Conservation (phyloP, 257 asterid species). For the Buddleja alternifolia region DNA sequence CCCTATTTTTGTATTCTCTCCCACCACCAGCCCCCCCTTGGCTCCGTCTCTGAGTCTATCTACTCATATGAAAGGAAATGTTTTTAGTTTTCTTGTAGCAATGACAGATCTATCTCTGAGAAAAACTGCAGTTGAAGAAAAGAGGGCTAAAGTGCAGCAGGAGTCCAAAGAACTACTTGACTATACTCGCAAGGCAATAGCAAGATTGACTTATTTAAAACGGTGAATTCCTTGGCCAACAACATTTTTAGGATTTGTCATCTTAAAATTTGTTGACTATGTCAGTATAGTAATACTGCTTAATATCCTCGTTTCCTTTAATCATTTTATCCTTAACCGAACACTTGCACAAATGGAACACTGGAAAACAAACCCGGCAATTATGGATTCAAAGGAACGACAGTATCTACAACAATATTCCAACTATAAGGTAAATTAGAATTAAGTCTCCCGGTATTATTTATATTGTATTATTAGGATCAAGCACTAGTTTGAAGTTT, state of each 20-base stretch:
- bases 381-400: slow-evolving; percentile 92
- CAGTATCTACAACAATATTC: slow-evolving; percentile 92
- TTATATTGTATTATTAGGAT: background rate
- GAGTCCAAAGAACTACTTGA: slow-evolving; percentile 94
- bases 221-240: slow-evolving; percentile 43
- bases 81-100: slow-evolving; percentile 81
- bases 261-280: no score
- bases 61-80: slow-evolving; percentile 41
- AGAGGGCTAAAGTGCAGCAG: slow-evolving; percentile 85
- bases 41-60: no score
- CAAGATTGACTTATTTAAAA: slow-evolving; percentile 90
- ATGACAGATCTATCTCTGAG: slow-evolving; percentile 88
- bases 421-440: slow-evolving; percentile 67
- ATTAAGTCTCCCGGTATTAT: no score
- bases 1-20: no score
- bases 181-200: slow-evolving; percentile 93
- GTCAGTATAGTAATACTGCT: background rate
- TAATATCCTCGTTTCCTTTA: slow-evolving; percentile 8
- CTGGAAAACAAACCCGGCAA: slow-evolving; percentile 81
- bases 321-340: slow-evolving; percentile 42
- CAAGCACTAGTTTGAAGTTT: background rate
- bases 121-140: slow-evolving; percentile 96
- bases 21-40: no score
- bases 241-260: background rate
- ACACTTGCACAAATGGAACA: slow-evolving; percentile 89